Base-by-base conservation (phyloP, 2,329 filamentous ascomycete species). In the Triangularia verruculosa region DNA sequence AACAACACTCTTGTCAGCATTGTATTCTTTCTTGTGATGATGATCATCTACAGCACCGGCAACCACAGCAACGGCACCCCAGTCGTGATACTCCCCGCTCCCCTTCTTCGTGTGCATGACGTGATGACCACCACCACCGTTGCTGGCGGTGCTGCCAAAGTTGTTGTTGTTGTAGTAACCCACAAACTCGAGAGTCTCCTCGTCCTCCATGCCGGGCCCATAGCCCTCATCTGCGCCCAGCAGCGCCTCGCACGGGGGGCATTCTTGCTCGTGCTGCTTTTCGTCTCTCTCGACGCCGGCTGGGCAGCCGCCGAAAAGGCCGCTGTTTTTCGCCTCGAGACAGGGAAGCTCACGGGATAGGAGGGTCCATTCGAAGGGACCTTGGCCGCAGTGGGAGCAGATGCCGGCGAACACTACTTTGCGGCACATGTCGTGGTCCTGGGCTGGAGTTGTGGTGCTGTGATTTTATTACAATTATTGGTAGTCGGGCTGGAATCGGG, bases 311-410 rank as follows among this genome's bases (percentile, higher is more conserved):
- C 80, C 80, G 61, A 83, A 82, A 11, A 67, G 68, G 56, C 77
- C 80, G 22, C 74, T 75, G 72, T 83, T 83, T 68, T 83, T 83
- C 39, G 80, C 79, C 65, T 81, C 76, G 57, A 83, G 77, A 62
- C 80, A 83, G 7, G 77, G 79, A 2, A 83, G 74, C 67, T 79
- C 72, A 69, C 82, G 80, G 12, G 76, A 73, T 20, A 82, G 74
- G 8, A 82, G 78, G 25, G 76, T 71, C 80, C 80, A 80, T 15
- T 74, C 77, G 60, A 79, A 76, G 22, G 51, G 51, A 53, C 64
- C 68, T 5, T 75, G 71, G 47, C 71, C 74, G 70, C 80, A 83
- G 56, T 73, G 74, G 39, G 78, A 78, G 72, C 80, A 83, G 47
- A 71, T 70, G 55, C 80, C 80, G 43, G 70, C 70, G 68, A 82